Evolutionary conservation across 2,329 filamentous ascomycete genomes (phyloP), one percentile per base, ranked within the genome.

Genomic region (Claviceps sp.): DNA sequence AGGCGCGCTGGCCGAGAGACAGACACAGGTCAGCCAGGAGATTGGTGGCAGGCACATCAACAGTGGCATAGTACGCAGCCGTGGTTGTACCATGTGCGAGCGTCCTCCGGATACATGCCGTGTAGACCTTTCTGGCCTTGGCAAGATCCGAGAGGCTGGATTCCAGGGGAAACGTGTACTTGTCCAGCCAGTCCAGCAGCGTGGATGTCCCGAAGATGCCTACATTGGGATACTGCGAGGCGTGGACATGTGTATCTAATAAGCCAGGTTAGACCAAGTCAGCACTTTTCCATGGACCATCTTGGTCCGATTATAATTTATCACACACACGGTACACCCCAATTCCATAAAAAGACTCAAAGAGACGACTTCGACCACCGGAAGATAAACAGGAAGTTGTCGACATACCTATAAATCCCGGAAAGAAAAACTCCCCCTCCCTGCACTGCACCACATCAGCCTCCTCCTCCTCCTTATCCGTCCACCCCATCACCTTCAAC

Each of bases 161-260:
- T 68, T 98, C 93, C 56, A 95, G 78, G 0, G 93, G 93, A 63
- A 97, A 98, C 0, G 93, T 98, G 72, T 98, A 97, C 16, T 76
- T 93, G 61, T 90, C 79, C 5, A 98, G 75, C 93, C 93, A 98
- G 69, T 93, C 85, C 14, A 98, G 78, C 37, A 98, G 82, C 0
- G 91, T 96, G 0, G 87, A 85, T 58, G 90, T 93, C 62, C 93
- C 93, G 64, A 97, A 97, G 57, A 98, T 84, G 54, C 93, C 93
- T 1, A 82, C 81, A 63, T 98, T 98, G 53, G 91, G 89, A 62
- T 95, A 96, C 70, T 98, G 93, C 0, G 90, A 80, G 8, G 93
- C 93, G 65, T 98, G 93, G 53, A 95, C 86, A 66, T 98, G 93
- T 1, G 93, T 95, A 67, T 98, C 91, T 91, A 8, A 2, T 91